Evolutionary conservation across 108 stramenopile species (phyloP).

Genomic region (Nannochloropsis granulata): DNA sequence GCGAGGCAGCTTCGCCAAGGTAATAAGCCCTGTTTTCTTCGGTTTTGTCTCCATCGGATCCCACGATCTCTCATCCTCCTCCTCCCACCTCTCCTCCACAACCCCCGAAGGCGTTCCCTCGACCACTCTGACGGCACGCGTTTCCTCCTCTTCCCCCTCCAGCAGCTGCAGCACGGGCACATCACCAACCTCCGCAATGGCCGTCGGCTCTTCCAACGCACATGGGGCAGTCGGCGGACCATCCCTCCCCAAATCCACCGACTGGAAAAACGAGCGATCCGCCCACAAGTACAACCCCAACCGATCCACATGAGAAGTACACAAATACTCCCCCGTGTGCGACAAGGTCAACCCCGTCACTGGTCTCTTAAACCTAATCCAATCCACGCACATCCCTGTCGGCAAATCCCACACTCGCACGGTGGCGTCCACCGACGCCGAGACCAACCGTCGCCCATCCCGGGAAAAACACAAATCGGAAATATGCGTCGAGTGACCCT

Average conservation of each 20-base stretch:
- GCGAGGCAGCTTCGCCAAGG: slow-evolving; percentile 67
- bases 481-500: slow-evolving; percentile 55
- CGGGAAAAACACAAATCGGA: slow-evolving; percentile 71
- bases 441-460: slow-evolving; percentile 69
- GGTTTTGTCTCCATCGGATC: slow-evolving; percentile 13
- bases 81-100: slow-evolving; percentile 23
- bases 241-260: neutral
- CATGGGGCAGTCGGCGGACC: neutral
- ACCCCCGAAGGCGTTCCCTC: neutral
- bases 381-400: slow-evolving; percentile 77
- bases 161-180: neutral
- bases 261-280: slow-evolving; percentile 43
- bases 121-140: neutral
- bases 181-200: neutral
- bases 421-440: slow-evolving; percentile 61
- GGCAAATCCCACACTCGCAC: slow-evolving; percentile 89
- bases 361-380: slow-evolving; percentile 65
- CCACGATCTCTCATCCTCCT: slow-evolving; percentile 13
- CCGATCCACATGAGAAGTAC: slow-evolving; percentile 63
- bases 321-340: slow-evolving; percentile 89
- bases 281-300: slow-evolving; percentile 81
- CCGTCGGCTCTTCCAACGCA: neutral
- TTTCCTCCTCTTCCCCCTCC: slow-evolving; percentile 11
- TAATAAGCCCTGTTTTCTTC: slow-evolving; percentile 54
- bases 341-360: slow-evolving; percentile 65